Evolutionary conservation across 2,329 filamentous ascomycete species (phyloP), one percentile per base, ranked within the genome.

Genomic region (Aspergillus cejpii): DNA sequence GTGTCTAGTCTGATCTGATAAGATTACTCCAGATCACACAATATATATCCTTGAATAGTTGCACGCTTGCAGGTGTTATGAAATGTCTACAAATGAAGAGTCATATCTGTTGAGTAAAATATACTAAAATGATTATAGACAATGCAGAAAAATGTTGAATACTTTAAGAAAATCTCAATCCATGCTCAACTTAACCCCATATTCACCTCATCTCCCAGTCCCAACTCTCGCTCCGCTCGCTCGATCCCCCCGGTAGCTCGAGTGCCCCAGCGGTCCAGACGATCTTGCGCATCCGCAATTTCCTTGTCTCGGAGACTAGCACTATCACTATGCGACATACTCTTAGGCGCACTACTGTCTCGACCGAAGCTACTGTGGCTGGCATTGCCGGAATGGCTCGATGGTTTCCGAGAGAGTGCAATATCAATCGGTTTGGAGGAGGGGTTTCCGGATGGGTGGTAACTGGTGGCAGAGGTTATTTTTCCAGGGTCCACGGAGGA

Each of bases 121-220:
- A n/a, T n/a, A n/a, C n/a, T n/a, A n/a, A n/a, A n/a, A n/a, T n/a
- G n/a, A n/a, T n/a, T n/a, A n/a, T n/a, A n/a, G n/a, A n/a, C n/a
- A n/a, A n/a, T n/a, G n/a, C n/a, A n/a, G n/a, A n/a, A n/a, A n/a
- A n/a, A n/a, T n/a, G n/a, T n/a, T n/a, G n/a, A n/a, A n/a, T n/a
- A n/a, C n/a, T n/a, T n/a, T n/a, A n/a, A n/a, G n/a, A n/a, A n/a
- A n/a, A 24, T 8, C 23, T 24, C 4, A 24, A 8, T 24, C 23
- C 4, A 26, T n/a, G 15, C 37, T 72, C 63, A 91, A 65, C 91
- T 87, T 54, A 94, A 70, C 24, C 81, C 84, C 85, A 94, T 92
- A 58, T 84, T 76, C 19, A 85, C 81, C 60, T 94, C 88, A 62
- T 95, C 89, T 1, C 86, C 85, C 39, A 94, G 77, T 0, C 87